Evolutionary conservation across 345 rosid genomes (phyloP).

Genomic region (Orychophragmus violaceus): DNA sequence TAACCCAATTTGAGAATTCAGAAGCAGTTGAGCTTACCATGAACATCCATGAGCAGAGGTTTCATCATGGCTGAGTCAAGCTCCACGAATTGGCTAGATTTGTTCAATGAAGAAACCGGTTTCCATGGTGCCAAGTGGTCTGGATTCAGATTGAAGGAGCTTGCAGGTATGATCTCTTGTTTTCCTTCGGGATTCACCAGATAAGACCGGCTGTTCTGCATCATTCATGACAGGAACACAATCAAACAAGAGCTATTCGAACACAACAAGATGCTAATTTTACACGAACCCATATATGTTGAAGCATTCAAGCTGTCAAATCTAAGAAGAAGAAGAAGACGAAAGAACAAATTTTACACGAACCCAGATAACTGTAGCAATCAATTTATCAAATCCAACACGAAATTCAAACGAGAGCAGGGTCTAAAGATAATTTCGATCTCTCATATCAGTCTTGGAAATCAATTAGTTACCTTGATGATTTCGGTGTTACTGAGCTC

Average conservation of each 20-base stretch:
- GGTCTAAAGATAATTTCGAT: too few species aligned
- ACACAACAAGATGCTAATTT: too few species aligned
- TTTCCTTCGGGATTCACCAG: slow-evolving; percentile 35
- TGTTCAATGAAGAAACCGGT: slow-evolving; percentile 27
- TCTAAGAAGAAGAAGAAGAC: too few species aligned
- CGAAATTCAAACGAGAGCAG: too few species aligned
- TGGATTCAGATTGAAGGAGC: slow-evolving; percentile 35
- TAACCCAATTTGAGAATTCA: not conserved
- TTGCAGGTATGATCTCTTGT: slow-evolving; percentile 43
- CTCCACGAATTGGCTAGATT: too few species aligned
- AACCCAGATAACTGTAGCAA: too few species aligned
- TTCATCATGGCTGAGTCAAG: slow-evolving; percentile 30
- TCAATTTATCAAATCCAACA: too few species aligned
- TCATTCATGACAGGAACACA: not conserved
- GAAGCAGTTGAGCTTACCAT: slow-evolving; percentile 31
- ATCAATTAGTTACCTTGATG: slow-evolving; percentile 43
- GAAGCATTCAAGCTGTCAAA: too few species aligned
- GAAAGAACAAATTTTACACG: too few species aligned
- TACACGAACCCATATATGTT: too few species aligned
- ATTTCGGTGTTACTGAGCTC: slow-evolving; percentile 33
- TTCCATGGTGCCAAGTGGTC: slow-evolving; percentile 44
- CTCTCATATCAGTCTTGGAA: too few species aligned
- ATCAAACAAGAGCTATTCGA: too few species aligned
- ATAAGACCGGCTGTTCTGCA: slow-evolving; percentile 47
- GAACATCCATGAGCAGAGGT: slow-evolving; percentile 45